Percentiles rank a stretch among this genome's conserved stretches.
phyloP scores from a whole-genome alignment of 2,329 filamentous ascomycete genomes.

The Triangularia setosa region DNA sequence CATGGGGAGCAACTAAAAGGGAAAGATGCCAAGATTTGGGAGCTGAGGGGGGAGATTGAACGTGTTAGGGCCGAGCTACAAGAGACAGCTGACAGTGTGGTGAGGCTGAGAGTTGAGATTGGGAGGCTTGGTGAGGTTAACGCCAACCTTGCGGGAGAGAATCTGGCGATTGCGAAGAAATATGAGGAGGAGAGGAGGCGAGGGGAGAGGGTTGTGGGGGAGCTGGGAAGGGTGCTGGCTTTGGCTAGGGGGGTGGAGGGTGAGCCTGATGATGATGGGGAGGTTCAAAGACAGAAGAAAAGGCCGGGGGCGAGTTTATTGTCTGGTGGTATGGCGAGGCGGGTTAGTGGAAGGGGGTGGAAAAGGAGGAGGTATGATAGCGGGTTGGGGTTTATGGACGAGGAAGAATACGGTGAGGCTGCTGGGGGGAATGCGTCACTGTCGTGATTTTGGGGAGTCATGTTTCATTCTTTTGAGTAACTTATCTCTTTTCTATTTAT shows the following conservation, averaged over 20 bases:
- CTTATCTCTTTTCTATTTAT: neutral
- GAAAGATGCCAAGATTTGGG: neutral
- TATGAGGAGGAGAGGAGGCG: conserved; percentile 37
- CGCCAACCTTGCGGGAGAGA: conserved; percentile 41
- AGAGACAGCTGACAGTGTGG: conserved; percentile 44
- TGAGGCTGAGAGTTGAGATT: conserved; percentile 45
- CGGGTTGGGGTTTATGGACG: conserved; percentile 52
- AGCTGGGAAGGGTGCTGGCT: conserved; percentile 50
- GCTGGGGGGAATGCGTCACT: conserved; percentile 10
- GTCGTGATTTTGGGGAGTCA: neutral
- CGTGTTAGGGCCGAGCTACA: conserved; percentile 34
- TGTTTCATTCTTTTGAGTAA: neutral
- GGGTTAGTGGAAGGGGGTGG: conserved; percentile 29
- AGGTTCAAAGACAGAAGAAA: too few species aligned
- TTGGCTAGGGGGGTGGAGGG: conserved; percentile 44
- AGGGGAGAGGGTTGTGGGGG: conserved; percentile 44
- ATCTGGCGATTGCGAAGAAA: conserved; percentile 34
- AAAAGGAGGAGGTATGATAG: conserved; percentile 51
- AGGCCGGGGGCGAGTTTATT: too few species aligned
- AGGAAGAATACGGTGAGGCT: conserved; percentile 39
- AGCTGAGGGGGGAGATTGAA: neutral
- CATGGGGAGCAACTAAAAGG: conserved; percentile 19
- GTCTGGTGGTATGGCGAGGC: conserved; percentile 23
- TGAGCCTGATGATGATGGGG: conserved; percentile 20
- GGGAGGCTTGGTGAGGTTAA: conserved; percentile 31